phyloP scores from a whole-genome alignment of 768 basidiomycete genomes.

The Mycena leptocephala region DNA sequence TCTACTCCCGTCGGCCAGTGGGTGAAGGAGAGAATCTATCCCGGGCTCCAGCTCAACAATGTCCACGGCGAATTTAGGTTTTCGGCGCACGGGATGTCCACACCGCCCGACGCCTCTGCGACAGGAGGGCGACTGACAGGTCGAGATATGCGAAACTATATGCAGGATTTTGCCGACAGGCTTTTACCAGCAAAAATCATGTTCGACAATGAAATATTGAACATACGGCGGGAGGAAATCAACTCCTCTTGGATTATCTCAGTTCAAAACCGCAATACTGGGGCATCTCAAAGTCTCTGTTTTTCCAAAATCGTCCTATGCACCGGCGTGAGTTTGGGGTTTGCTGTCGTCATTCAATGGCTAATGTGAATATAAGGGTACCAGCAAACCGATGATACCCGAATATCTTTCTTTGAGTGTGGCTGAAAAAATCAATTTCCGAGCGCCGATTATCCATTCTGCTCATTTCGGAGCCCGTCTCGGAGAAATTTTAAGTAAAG shows the following conservation, averaged over 20 bases:
- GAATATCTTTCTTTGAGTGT: not conserved
- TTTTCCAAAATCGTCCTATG: conserved; percentile 34
- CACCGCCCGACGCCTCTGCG: conserved; percentile 37
- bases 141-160: conserved; percentile 58
- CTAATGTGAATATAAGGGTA: conserved; percentile 36
- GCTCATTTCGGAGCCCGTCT: conserved; percentile 39
- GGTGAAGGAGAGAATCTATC: conserved; percentile 59
- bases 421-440: conserved; percentile 44
- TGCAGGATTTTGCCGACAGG: conserved; percentile 55
- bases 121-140: conserved; percentile 55
- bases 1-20: conserved; percentile 61
- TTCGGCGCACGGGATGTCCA: conserved; percentile 58
- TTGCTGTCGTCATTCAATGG: not conserved
- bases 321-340: conserved; percentile 21
- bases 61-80: conserved; percentile 65
- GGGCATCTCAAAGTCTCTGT: not conserved
- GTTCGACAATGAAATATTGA: conserved; percentile 55
- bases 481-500: not conserved
- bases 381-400: conserved; percentile 14
- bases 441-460: conserved; percentile 46
- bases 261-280: conserved; percentile 6
- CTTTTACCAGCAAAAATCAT: conserved; percentile 55
- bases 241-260: conserved; percentile 6
- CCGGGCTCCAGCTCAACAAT: conserved; percentile 62
- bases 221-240: conserved; percentile 46